Percentiles rank a stretch among this genome's conserved stretches.
phyloP scores from a whole-genome alignment of 768 basidiomycete genomes.

The Bullera alba region DNA sequence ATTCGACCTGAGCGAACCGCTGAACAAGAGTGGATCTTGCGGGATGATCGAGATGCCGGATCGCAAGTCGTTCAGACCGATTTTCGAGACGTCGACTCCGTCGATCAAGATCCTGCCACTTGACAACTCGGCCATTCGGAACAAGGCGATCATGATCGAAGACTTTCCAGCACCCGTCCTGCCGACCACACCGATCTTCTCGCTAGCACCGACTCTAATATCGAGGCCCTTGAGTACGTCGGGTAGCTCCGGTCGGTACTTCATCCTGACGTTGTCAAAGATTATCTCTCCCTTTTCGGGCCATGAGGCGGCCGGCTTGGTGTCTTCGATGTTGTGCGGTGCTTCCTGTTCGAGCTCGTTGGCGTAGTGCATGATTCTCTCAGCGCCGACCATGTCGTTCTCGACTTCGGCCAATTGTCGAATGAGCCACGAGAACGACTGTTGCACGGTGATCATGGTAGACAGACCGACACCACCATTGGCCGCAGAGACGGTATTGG shows the following conservation, averaged over 20 bases:
- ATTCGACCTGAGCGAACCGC: conserved; percentile 60
- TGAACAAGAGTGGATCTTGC: conserved; percentile 56
- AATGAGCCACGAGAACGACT: conserved; percentile 47
- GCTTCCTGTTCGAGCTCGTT: conserved; percentile 75
- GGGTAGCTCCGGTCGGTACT: conserved; percentile 81
- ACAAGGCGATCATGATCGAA: conserved; percentile 80
- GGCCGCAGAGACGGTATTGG: conserved; percentile 69
- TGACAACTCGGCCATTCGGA: conserved; percentile 70
- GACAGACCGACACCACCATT: conserved; percentile 74
- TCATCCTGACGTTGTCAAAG: conserved; percentile 67
- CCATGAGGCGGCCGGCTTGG: conserved; percentile 61
- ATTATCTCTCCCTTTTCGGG: conserved; percentile 66
- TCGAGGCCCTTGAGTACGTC: conserved; percentile 74
- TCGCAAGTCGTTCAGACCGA: conserved; percentile 66
- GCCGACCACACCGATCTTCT: conserved; percentile 90
- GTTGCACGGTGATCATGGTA: conserved; percentile 67
- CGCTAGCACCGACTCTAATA: conserved; percentile 63
- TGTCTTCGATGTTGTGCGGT: conserved; percentile 59
- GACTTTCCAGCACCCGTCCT: conserved; percentile 74
- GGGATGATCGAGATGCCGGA: conserved; percentile 56
- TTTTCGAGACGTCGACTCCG: conserved; percentile 70
- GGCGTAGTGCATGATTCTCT: conserved; percentile 64
- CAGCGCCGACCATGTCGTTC: conserved; percentile 72
- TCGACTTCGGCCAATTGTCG: conserved; percentile 61
- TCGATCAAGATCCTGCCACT: conserved; percentile 73